Conservation (phyloP, 768 basidiomycete species). For the Pleurotus sapidus region DNA sequence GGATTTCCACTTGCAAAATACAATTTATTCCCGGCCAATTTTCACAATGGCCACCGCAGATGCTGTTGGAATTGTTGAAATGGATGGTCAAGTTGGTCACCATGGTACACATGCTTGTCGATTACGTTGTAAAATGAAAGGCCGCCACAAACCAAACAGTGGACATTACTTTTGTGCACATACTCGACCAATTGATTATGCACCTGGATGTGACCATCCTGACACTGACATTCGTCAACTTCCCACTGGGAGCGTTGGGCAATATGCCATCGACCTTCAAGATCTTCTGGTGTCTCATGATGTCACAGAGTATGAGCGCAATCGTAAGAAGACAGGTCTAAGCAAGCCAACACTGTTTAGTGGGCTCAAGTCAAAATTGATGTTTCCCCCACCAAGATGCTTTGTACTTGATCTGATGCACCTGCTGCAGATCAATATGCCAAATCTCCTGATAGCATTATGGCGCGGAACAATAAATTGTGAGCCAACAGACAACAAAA, state of each 20-base stretch:
- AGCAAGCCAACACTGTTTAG: constrained; percentile 23
- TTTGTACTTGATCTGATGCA: constrained; percentile 31
- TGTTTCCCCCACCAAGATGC: constrained; percentile 18
- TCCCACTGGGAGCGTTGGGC: constrained; percentile 6
- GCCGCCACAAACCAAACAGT: constrained; percentile 21
- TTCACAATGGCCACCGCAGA: constrained; percentile 17
- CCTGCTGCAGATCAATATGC: constrained; percentile 17
- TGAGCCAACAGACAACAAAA: constrained; percentile 16
- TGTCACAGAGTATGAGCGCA: constrained; percentile 19
- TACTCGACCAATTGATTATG: constrained; percentile 20
- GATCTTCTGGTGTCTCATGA: constrained; percentile 16
- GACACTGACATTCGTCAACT: constrained; percentile 21
- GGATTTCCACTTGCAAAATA: constrained; percentile 14
- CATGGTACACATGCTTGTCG: constrained; percentile 25
- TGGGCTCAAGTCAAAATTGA: constrained; percentile 13
- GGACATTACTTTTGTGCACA: constrained; percentile 30
- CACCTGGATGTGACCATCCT: constrained; percentile 21
- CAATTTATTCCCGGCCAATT: constrained; percentile 8
- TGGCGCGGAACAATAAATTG: constrained; percentile 22
- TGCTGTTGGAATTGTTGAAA: constrained; percentile 18
- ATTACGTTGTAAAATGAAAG: constrained; percentile 24
- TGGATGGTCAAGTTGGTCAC: constrained; percentile 33
- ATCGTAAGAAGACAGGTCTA: constrained; percentile 26
- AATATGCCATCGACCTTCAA: constrained; percentile 16
- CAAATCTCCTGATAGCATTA: constrained; percentile 13